phyloP scores from a whole-genome alignment of 495 filamentous ascomycete species.

The Daldinia childiae region DNA sequence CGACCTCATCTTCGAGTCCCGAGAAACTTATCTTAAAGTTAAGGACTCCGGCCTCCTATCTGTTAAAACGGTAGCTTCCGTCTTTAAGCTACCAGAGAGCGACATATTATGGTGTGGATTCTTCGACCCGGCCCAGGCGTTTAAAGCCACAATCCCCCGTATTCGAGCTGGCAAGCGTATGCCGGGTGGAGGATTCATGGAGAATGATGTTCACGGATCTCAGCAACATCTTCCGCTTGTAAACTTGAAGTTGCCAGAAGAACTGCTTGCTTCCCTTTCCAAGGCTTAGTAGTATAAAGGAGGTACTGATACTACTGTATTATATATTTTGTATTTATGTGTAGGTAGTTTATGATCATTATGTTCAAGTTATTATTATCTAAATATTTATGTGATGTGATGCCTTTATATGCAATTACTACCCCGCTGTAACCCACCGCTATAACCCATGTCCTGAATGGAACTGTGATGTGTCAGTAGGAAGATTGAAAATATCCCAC shows the following conservation, averaged over 20 bases:
- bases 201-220: constrained; percentile 52
- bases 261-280: constrained; percentile 23
- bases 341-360: background rate
- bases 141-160: constrained; percentile 55
- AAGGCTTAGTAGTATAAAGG: background rate
- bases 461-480: constrained; percentile 17
- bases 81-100: constrained; percentile 48
- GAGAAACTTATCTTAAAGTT: constrained; percentile 46
- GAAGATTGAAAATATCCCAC: constrained; percentile 33
- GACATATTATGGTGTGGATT: constrained; percentile 54
- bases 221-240: constrained; percentile 49
- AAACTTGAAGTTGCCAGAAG: constrained; percentile 36
- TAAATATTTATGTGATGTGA: background rate
- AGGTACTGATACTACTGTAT: background rate
- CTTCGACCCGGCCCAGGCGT: constrained; percentile 57
- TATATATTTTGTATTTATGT: constrained; percentile 17
- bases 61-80: constrained; percentile 37
- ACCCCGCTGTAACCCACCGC: background rate
- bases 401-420: background rate
- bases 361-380: background rate
- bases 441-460: constrained; percentile 21
- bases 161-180: constrained; percentile 32
- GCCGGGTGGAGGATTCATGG: constrained; percentile 46
- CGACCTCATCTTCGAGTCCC: constrained; percentile 58
- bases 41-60: constrained; percentile 50